Evolutionary conservation across 768 basidiomycete species (phyloP), one percentile per base, ranked within the genome.

Genomic region (Saitozyma sp.): DNA sequence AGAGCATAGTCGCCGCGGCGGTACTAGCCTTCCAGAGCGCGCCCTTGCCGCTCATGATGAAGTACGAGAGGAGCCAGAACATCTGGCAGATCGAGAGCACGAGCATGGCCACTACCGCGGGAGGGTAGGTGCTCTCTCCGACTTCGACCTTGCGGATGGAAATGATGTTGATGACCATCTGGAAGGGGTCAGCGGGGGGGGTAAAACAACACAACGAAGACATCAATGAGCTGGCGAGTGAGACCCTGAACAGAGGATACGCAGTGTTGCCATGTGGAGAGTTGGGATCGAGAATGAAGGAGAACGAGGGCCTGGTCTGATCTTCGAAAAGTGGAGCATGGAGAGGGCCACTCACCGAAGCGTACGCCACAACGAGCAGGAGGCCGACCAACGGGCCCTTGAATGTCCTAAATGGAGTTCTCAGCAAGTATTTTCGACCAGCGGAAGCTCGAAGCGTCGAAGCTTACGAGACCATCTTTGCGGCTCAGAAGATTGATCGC

Each of bases 91-190:
- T 59, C 17, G 61, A n/a, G 8, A 46, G 41, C 11, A 62, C 63
- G 14, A 68, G 61, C 20, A 59, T 40, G 37, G 67, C 59, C 13
- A 62, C 50, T 5, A 65, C 61, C 16, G 67, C 67, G 13, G 63
- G 64, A 20, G 64, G 57, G 43, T 59, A 59, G 40, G 39, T 50
- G 48, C 58, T 42, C 40, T 50, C 14, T 40, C 52, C 55, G 9
- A 14, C 42, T 11, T 50, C 46, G 38, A 65, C 60, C 40, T 68
- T 68, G 54, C 20, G 19, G 49, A 68, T 65, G 16, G 40, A 19
- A 49, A 68, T 68, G 50, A 68, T 62, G 48, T 68, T 61, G 42
- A 68, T 48, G 50, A 68, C 62, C 52, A 68, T 56, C 67, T 68
- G 50, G 8, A 11, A 19, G 13, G 11, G 19, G 29, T 11, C n/a